Percentiles rank a stretch among this genome's conserved stretches.
Evolutionary conservation across 2,329 filamentous ascomycete species (phyloP).

Genomic region (Neopestalotiopsis rosae): DNA sequence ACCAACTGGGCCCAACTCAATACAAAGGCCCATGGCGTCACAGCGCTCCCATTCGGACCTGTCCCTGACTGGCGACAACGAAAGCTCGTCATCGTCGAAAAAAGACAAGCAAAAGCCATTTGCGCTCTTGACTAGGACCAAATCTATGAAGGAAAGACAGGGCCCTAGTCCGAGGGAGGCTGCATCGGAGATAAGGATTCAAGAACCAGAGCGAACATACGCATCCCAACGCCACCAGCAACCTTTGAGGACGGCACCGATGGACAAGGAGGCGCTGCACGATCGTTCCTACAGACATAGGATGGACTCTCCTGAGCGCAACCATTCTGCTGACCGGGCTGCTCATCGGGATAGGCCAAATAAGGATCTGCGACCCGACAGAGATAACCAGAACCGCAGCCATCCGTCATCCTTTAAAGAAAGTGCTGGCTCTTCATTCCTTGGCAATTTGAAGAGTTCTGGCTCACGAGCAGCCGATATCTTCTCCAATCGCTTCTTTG

Average conservation of each 20-base stretch:
- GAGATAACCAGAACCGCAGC: slow-evolving; percentile 44
- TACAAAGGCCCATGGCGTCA: slow-evolving; percentile 43
- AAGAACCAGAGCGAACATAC: slow-evolving; percentile 43
- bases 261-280: slow-evolving; percentile 51
- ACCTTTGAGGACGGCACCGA: slow-evolving; percentile 65
- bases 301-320: slow-evolving; percentile 68
- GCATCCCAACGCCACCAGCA: slow-evolving; percentile 45
- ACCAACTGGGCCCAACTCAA: slow-evolving; percentile 39
- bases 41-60: slow-evolving; percentile 57
- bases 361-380: slow-evolving; percentile 52
- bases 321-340: slow-evolving; percentile 75
- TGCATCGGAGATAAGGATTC: slow-evolving; percentile 35
- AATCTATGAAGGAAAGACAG: slow-evolving; percentile 54
- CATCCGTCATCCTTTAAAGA: slow-evolving; percentile 64
- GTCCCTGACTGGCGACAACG: slow-evolving; percentile 57
- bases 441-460: slow-evolving; percentile 75
- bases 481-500: slow-evolving; percentile 82
- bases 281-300: slow-evolving; percentile 73
- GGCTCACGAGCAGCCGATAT: slow-evolving; percentile 80
- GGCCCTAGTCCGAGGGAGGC: slow-evolving; percentile 42
- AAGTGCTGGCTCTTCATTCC: slow-evolving; percentile 66
- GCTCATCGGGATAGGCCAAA: slow-evolving; percentile 49
- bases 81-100: slow-evolving; percentile 44
- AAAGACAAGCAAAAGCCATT: slow-evolving; percentile 62
- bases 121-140: slow-evolving; percentile 55